These are phyloP conservation scores for Voacanga thouarsii DNA, from an alignment of 257 asterid genomes.

Conservation along the genomic window DNA sequence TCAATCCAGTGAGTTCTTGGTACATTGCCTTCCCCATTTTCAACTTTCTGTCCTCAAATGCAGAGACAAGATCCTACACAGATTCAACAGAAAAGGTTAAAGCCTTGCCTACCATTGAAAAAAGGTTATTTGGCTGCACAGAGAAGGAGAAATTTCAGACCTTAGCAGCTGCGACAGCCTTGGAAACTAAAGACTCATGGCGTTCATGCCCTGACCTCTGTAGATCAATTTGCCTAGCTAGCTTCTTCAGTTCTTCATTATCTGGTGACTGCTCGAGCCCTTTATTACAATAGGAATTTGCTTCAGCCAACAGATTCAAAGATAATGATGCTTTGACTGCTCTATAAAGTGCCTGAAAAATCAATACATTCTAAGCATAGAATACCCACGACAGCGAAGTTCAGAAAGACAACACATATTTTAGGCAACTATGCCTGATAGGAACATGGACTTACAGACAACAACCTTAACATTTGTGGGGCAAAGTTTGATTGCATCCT, in stretches of 20 bases:
- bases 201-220: conserved; percentile 44
- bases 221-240: conserved; percentile 53
- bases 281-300: conserved; percentile 57
- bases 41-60: conserved; percentile 63
- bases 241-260: conserved; percentile 68
- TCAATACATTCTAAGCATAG: neutral
- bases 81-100: conserved; percentile 25
- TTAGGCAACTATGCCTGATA: neutral
- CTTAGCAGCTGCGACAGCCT: conserved; percentile 65
- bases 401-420: neutral
- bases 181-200: conserved; percentile 54
- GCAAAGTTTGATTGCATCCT: conserved; percentile 64
- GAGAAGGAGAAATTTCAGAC: conserved; percentile 30
- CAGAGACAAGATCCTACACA: conserved; percentile 61
- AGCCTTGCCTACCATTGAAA: neutral
- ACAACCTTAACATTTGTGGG: conserved; percentile 75
- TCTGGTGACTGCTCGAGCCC: conserved; percentile 74
- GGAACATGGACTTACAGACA: conserved; percentile 10
- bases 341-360: conserved; percentile 67
- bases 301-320: conserved; percentile 70
- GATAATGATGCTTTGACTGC: conserved; percentile 80
- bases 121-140: conserved; percentile 13
- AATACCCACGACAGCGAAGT: neutral
- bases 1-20: conserved; percentile 80
- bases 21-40: conserved; percentile 77